Conservation (phyloP, 495 filamentous ascomycete genomes). For the Trichoderma asperelloides region DNA sequence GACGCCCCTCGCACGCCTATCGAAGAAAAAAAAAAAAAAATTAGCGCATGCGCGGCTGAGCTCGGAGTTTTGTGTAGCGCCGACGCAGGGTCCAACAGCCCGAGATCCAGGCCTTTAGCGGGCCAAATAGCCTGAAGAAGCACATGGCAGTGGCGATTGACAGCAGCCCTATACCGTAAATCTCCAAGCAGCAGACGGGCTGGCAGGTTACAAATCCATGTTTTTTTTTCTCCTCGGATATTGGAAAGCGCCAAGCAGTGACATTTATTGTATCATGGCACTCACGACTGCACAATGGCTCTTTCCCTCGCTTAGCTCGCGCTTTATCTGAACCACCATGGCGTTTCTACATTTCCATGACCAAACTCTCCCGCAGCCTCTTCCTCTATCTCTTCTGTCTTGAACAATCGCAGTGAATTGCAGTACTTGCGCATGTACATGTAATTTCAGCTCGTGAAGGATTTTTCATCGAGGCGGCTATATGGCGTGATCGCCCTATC, state of each 20-base stretch:
- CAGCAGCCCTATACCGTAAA: background rate
- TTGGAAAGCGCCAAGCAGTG: too few relatives aligned
- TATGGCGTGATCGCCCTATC: slow-evolving; percentile 1
- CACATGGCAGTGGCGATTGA: background rate
- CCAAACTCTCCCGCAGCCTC: background rate
- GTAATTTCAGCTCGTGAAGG: background rate
- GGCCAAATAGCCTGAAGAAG: background rate
- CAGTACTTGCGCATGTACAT: background rate
- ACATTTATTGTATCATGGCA: too few relatives aligned
- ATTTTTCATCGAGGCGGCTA: background rate
- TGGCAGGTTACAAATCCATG: too few relatives aligned
- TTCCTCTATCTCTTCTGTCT: background rate
- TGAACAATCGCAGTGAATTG: background rate
- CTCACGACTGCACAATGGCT: too few relatives aligned
- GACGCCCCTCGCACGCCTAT: background rate
- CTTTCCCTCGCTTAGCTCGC: too few relatives aligned
- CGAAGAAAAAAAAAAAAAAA: background rate
- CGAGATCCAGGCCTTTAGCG: background rate
- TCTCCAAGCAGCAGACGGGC: too few relatives aligned
- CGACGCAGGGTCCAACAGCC: background rate
- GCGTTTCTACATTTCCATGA: too few relatives aligned
- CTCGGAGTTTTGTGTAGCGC: background rate
- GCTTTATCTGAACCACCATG: too few relatives aligned
- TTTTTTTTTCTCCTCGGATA: too few relatives aligned
- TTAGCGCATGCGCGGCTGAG: background rate